A percentile compares a stretch with the other conserved stretches of the same genome.
Evolutionary conservation across 2,329 filamentous ascomycete genomes (phyloP).

Genomic region (Knufia fluminis): DNA sequence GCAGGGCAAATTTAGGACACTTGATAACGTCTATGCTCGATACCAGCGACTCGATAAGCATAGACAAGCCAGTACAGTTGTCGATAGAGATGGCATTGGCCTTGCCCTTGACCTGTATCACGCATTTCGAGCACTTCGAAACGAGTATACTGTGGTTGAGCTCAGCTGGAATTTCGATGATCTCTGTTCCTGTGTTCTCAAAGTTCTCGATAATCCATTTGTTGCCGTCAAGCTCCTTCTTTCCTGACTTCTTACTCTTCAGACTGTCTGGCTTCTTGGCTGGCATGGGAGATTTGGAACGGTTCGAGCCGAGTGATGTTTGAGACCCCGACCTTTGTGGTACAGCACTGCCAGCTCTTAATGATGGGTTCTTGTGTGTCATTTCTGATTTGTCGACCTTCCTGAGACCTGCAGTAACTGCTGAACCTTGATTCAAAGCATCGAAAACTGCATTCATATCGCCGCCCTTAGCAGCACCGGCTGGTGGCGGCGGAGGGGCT

Average conservation of each 20-base stretch:
- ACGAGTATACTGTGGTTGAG: slow-evolving; percentile 87
- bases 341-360: slow-evolving; percentile 65
- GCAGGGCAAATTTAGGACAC: slow-evolving; percentile 85
- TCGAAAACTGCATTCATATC: slow-evolving; percentile 85
- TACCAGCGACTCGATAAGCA: slow-evolving; percentile 82
- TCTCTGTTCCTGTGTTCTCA: slow-evolving; percentile 58
- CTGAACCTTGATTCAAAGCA: slow-evolving; percentile 77
- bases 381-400: slow-evolving; percentile 94
- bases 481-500: slow-evolving; percentile 53
- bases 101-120: slow-evolving; percentile 82
- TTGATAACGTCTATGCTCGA: slow-evolving; percentile 94
- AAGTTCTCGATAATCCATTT: slow-evolving; percentile 97
- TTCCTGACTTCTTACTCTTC: slow-evolving; percentile 71
- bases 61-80: slow-evolving; percentile 72
- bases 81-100: slow-evolving; percentile 95
- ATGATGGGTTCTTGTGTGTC: slow-evolving; percentile 94
- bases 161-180: slow-evolving; percentile 71
- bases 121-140: slow-evolving; percentile 81
- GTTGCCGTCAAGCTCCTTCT: slow-evolving; percentile 72
- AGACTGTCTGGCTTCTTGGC: slow-evolving; percentile 79
- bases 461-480: slow-evolving; percentile 37
- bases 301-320: slow-evolving; percentile 44
- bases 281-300: slow-evolving; percentile 78
- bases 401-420: slow-evolving; percentile 77
- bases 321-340: slow-evolving; percentile 46